A percentile compares a stretch with the other conserved stretches of the same genome.
phyloP scores from a whole-genome alignment of 192 early-diverging fungal genomes.

The Helicostylum pulchrum region DNA sequence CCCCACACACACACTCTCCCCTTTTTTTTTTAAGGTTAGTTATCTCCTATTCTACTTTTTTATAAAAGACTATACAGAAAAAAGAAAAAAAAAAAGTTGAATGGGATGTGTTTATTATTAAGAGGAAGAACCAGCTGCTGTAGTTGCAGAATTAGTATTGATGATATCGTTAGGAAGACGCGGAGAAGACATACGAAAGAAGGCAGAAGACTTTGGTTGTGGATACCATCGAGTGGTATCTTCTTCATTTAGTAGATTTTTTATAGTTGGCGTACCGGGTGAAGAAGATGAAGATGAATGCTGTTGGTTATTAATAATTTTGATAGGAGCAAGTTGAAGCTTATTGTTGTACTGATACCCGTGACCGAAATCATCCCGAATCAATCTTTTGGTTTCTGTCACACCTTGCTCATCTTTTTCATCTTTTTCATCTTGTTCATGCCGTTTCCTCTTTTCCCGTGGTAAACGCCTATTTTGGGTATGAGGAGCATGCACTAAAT shows the following conservation, averaged over 20 bases:
- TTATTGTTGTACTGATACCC: background rate
- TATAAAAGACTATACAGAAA: no score
- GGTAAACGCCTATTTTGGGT: slow-evolving; percentile 2
- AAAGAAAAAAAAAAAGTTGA: background rate
- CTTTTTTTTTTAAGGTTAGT: no score
- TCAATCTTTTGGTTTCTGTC: no score
- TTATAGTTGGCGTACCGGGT: background rate
- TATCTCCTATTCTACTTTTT: no score
- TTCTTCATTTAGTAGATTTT: slow-evolving; percentile 1
- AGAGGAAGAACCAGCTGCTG: no score
- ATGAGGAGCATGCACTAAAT: slow-evolving; percentile 2
- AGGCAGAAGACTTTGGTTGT: no score
- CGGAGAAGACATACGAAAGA: no score
- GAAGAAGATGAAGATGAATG: no score
- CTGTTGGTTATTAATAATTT: background rate
- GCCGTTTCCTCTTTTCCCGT: slow-evolving; percentile 9
- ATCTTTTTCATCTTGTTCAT: background rate
- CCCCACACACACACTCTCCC: no score
- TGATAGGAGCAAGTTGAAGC: slow-evolving; percentile 2
- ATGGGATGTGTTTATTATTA: background rate
- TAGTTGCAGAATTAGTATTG: no score
- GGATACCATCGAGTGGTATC: background rate
- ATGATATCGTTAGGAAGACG: no score
- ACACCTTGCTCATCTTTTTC: no score
- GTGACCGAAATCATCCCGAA: slow-evolving; percentile 1